These are phyloP conservation scores for Triticum timopheevii DNA, from an alignment of 176 grass and related monocot genomes.

Conservation along the genomic window DNA sequence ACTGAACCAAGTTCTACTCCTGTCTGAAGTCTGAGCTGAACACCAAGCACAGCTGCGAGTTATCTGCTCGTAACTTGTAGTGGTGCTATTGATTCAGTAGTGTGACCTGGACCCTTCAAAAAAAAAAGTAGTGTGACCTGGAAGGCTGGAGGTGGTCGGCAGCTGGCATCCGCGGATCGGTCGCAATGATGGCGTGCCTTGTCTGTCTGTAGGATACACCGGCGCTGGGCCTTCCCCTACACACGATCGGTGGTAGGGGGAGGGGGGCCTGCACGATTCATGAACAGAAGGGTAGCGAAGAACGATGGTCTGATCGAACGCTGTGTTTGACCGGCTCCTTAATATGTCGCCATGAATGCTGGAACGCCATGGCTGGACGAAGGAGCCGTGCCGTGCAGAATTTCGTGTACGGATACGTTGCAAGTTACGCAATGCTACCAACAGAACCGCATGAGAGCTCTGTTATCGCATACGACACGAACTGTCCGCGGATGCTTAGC, in stretches of 20 bases:
- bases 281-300: neutral
- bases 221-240: neutral
- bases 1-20: neutral
- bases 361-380: neutral
- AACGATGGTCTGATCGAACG: neutral
- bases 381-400: neutral
- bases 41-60: neutral
- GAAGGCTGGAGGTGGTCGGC: neutral
- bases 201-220: neutral
- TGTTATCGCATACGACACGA: too few species aligned
- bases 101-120: too few species aligned
- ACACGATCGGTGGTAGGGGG: neutral
- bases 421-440: too few species aligned
- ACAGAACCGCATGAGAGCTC: too few species aligned
- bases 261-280: neutral
- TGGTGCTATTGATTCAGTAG: neutral
- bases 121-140: neutral
- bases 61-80: neutral
- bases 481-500: too few species aligned
- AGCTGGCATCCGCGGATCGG: slow-evolving; percentile 23
- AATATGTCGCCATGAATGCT: neutral
- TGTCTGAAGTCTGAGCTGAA: neutral
- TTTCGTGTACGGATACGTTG: too few species aligned
- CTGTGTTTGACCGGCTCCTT: slow-evolving; percentile 5
- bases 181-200: slow-evolving; percentile 12